phyloP scores from a whole-genome alignment of 148 eudicot genomes.

The Rhododendron henanense region DNA sequence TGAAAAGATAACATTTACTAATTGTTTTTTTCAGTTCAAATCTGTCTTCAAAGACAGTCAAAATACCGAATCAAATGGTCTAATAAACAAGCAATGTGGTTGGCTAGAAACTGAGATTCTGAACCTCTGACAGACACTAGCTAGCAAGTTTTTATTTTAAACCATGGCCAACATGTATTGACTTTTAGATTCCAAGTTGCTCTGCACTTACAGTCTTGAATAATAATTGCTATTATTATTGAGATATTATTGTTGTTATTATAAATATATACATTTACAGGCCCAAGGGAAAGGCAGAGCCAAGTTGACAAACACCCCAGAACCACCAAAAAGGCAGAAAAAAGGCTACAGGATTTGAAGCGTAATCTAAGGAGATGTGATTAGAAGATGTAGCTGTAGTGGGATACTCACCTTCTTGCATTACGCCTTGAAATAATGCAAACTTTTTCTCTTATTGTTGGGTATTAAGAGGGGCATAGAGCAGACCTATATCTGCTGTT shows the following conservation, averaged over 20 bases:
- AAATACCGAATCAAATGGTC: neutral
- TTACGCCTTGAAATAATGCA: slow-evolving; percentile 1
- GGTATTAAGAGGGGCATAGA: neutral
- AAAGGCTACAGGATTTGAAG: neutral
- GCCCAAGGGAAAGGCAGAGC: neutral
- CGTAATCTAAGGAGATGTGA: neutral
- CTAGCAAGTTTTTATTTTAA: neutral
- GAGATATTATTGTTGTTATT: neutral
- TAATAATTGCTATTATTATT: neutral
- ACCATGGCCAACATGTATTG: neutral
- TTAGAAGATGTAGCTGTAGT: neutral
- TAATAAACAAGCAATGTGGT: neutral
- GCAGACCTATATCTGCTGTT: neutral
- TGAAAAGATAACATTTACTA: neutral
- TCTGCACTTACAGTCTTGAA: neutral
- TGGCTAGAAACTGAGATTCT: neutral
- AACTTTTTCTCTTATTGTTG: neutral
- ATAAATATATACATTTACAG: neutral
- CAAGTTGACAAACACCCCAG: neutral
- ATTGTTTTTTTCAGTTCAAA: neutral
- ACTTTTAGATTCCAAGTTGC: neutral
- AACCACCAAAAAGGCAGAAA: neutral
- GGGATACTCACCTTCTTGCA: neutral
- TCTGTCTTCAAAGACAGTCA: neutral
- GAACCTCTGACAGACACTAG: neutral